A percentile compares a stretch with the other conserved stretches of the same genome.
These are phyloP conservation scores for Curvularia sp. DNA, from an alignment of 2,329 filamentous ascomycete genomes.

Conservation along the genomic window DNA sequence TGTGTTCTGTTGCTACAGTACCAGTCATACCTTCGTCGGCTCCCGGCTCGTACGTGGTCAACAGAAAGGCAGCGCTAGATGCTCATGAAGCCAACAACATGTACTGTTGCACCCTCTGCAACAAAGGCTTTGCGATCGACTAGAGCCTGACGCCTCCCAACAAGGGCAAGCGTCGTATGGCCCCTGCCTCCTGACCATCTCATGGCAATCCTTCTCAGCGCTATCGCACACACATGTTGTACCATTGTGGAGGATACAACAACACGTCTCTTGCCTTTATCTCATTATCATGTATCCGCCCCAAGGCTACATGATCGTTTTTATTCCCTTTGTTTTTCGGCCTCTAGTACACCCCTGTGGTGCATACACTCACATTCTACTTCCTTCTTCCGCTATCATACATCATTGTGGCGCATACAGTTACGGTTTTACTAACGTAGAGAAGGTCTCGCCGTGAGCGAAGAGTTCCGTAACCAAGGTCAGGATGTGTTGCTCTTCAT, in stretches of 20 bases:
- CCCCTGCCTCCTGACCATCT: background rate
- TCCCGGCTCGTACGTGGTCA: background rate
- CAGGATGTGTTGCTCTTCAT: constrained; percentile 99
- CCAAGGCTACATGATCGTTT: background rate
- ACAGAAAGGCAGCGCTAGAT: background rate
- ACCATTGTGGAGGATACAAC: background rate
- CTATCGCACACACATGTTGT: background rate
- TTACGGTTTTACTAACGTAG: background rate
- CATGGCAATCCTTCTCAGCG: background rate
- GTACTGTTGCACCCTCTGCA: background rate
- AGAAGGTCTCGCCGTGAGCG: background rate
- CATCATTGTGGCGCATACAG: background rate
- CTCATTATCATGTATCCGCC: background rate
- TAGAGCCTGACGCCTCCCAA: background rate
- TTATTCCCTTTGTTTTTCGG: background rate
- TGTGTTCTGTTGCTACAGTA: background rate
- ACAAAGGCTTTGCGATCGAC: background rate
- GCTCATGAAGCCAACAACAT: background rate
- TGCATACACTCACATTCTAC: background rate
- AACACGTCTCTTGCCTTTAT: background rate
- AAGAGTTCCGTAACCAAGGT: constrained; percentile 84
- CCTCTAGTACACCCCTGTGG: background rate
- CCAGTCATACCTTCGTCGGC: background rate
- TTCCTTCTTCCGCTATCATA: background rate
- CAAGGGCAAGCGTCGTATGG: background rate